These are phyloP conservation scores for Xylariomycetidae sp. DNA, from an alignment of 2,329 filamentous ascomycete species.

Conservation along the genomic window DNA sequence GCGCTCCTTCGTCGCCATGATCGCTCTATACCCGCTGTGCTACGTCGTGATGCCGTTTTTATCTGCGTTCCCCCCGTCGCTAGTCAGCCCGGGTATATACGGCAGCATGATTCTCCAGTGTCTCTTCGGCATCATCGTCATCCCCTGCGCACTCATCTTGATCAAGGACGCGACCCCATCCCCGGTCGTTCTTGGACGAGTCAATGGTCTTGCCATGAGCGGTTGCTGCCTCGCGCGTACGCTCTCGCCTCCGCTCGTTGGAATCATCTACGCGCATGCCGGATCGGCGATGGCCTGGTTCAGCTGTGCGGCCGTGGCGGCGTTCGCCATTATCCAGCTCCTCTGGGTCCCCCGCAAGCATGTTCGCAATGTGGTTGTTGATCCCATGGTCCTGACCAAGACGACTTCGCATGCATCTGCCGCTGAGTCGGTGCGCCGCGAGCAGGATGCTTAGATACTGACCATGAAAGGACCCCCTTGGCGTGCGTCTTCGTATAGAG, in stretches of 20 bases:
- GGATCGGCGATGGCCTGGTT: constrained; percentile 38
- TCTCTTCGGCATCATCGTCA: constrained; percentile 61
- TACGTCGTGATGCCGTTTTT: constrained; percentile 66
- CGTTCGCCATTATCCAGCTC: constrained; percentile 25
- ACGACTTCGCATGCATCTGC: too few relatives aligned
- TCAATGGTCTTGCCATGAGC: constrained; percentile 67
- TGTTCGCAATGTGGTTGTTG: constrained; percentile 13
- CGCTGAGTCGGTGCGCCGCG: too few relatives aligned
- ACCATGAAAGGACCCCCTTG: too few relatives aligned
- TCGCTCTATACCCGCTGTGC: constrained; percentile 58
- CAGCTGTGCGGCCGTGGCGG: constrained; percentile 28
- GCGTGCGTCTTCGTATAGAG: too few relatives aligned
- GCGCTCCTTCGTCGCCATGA: constrained; percentile 59
- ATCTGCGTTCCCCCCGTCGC: constrained; percentile 46
- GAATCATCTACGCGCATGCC: constrained; percentile 59
- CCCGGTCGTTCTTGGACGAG: constrained; percentile 56
- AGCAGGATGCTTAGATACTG: too few relatives aligned
- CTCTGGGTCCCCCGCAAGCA: constrained; percentile 26
- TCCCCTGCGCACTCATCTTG: constrained; percentile 63
- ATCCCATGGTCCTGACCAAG: constrained; percentile 10
- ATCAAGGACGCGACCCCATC: constrained; percentile 66
- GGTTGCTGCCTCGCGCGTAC: constrained; percentile 67
- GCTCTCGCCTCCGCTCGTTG: constrained; percentile 61
- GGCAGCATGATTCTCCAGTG: constrained; percentile 59
- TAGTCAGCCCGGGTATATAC: constrained; percentile 59